Percentiles rank a stretch among this genome's conserved stretches.
Conservation (phyloP, 163 green algal species). For the Coccomyxa subellipsoidea region DNA sequence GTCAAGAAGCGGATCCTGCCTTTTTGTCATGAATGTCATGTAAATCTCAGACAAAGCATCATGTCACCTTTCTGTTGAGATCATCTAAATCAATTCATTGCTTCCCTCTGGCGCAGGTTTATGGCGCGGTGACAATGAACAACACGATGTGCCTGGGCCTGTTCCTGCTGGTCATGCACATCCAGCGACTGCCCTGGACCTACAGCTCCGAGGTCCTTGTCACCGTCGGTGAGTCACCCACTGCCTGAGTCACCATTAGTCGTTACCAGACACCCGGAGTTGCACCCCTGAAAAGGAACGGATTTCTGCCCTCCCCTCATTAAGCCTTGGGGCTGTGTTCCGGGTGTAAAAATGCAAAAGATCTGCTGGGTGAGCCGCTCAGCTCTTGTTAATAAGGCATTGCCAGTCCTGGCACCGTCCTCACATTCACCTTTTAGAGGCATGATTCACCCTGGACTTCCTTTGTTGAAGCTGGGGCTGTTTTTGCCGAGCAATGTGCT, state of each 20-base stretch:
- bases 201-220: slow-evolving; percentile 25
- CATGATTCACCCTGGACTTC: no score
- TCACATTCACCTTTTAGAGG: no score
- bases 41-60: no score
- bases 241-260: not conserved
- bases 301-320: not conserved
- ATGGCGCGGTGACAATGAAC: slow-evolving; percentile 70
- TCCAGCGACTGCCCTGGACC: slow-evolving; percentile 12
- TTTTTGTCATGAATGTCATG: no score
- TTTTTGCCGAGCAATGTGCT: no score
- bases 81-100: no score
- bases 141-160: slow-evolving; percentile 68
- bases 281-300: no score
- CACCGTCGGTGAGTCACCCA: slow-evolving; percentile 11
- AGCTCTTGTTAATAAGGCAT: not conserved
- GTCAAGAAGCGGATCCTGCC: no score
- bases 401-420: not conserved
- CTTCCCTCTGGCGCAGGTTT: slow-evolving; percentile 57
- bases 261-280: not conserved
- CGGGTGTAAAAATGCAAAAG: not conserved
- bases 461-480: no score
- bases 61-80: no score
- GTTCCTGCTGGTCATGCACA: slow-evolving; percentile 45
- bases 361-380: not conserved
- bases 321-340: not conserved